Evolutionary conservation across 331 rosid species (phyloP).

Genomic region (Ulmus americana): DNA sequence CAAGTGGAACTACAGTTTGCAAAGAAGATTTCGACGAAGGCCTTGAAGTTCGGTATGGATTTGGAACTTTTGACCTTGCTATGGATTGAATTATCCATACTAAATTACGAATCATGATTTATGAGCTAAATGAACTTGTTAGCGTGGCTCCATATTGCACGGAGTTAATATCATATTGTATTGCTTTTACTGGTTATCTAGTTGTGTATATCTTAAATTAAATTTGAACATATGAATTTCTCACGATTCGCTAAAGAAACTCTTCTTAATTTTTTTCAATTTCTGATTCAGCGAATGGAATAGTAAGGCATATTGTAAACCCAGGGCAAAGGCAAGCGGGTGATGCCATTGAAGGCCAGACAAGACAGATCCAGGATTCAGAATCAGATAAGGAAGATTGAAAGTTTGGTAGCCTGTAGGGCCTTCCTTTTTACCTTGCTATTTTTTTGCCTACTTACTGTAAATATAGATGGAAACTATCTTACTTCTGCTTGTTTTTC

Average conservation of each 20-base stretch:
- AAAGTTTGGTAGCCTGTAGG: background rate
- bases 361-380: conserved; percentile 22
- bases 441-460: no score
- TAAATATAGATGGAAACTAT: no score
- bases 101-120: conserved; percentile 13
- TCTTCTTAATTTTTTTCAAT: background rate
- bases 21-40: conserved; percentile 26
- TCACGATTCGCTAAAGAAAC: background rate
- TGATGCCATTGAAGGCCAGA: conserved; percentile 10
- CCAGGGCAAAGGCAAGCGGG: conserved; percentile 26
- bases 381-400: conserved; percentile 37
- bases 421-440: no score
- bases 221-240: background rate
- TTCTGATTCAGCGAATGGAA: conserved; percentile 29
- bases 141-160: no score
- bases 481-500: no score
- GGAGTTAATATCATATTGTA: background rate
- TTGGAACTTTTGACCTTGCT: background rate
- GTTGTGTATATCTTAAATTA: background rate
- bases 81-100: background rate
- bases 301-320: conserved; percentile 23
- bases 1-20: conserved; percentile 39
- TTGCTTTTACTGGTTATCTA: background rate
- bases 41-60: conserved; percentile 33
- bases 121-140: background rate